Conservation (phyloP, 192 early-diverging fungal genomes). For the Anaeromyces robustus region DNA sequence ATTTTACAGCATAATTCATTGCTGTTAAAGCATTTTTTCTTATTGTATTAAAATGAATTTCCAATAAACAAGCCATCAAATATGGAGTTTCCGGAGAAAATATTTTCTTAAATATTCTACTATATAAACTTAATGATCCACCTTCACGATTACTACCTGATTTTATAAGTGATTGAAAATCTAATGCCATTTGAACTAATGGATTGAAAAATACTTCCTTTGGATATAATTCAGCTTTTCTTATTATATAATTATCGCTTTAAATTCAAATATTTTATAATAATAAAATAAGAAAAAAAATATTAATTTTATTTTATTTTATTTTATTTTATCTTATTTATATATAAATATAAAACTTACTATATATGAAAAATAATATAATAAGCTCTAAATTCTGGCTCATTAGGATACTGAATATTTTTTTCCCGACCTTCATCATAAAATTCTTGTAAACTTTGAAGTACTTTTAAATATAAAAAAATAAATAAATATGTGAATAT, state of each 20-base stretch:
- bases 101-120: conserved; percentile 58
- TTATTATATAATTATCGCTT: neutral
- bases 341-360: conserved; percentile 42
- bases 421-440: conserved; percentile 58
- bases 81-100: conserved; percentile 39
- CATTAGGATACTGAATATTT: conserved; percentile 43
- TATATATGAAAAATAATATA: conserved; percentile 58
- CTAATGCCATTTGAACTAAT: conserved; percentile 49
- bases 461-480: conserved; percentile 23
- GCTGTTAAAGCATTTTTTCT: conserved; percentile 56
- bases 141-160: conserved; percentile 18
- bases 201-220: conserved; percentile 37
- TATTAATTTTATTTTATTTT: too few species aligned
- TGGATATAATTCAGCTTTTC: conserved; percentile 18
- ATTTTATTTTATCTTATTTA: too few species aligned
- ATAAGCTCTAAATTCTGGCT: conserved; percentile 84
- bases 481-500: neutral
- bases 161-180: conserved; percentile 40
- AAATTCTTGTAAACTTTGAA: conserved; percentile 70
- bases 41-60: conserved; percentile 56
- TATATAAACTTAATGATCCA: conserved; percentile 35
- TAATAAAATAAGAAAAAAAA: too few species aligned
- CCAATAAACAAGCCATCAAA: conserved; percentile 60
- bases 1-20: conserved; percentile 36
- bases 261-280: neutral